Base-by-base conservation (phyloP, 768 basidiomycete genomes). In the Leucocoprinus sp. region DNA sequence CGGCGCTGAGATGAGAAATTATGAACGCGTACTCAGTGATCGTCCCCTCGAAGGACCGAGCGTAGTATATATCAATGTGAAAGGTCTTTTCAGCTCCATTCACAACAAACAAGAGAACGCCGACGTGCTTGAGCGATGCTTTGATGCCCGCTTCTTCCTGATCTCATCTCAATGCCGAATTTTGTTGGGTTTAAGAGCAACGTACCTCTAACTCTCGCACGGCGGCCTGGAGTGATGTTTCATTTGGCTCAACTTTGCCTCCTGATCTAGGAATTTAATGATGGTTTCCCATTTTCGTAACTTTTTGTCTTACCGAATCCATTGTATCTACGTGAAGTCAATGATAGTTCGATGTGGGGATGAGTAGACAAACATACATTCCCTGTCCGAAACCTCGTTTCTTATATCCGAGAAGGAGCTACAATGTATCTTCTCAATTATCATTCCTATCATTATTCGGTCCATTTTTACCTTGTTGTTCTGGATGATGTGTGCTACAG, bases 71-170 rank as follows among this genome's bases (percentile, higher is more conserved):
- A 41, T 85, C 80, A 49, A 93, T 80, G 45, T 85, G 71, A 52
- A 82, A 82, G 8, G 80, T 80, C 61, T 70, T 72, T 41, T 81
- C 73, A 5, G 65, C 57, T 2, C 68, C 73, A 40, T 75, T 67
- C 37, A 61, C 66, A 22, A 77, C 61, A 60, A 90, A 90, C 48
- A 88, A 65, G 12, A 91, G 63, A 3, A 67, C 73, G 1, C 87
- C 87, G 33, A 69, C 75, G 38, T 81, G 75, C 40, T 68, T 61
- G n/a, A 88, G 68, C 2, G 74, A 65, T 0, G 86, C 82, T 15
- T 63, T 69, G 28, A 93, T 78, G 1, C 88, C 84, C 6, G 87
- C 75, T 66, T 93, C 91, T 69, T 93, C 91, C 90, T 91, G 54
- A 26, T 26, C 18, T 17, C 18, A n/a, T 24, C 27, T 27, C 1